Percentiles rank a stretch among this genome's conserved stretches.
phyloP scores from a whole-genome alignment of 768 basidiomycete species.

The Phaeotremella fagi region DNA sequence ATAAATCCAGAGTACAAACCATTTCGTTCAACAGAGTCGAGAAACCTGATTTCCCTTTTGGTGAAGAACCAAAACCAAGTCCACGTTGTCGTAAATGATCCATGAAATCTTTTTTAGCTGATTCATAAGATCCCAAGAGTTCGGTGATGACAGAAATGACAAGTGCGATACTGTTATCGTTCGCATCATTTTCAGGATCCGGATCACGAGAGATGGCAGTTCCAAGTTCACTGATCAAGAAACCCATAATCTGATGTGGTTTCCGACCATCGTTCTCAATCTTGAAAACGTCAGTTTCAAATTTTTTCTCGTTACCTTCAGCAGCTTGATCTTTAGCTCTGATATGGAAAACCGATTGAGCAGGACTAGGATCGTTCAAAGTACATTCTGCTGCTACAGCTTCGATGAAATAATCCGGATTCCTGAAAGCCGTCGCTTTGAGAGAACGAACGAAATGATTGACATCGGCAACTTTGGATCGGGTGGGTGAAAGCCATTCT shows the following conservation, averaged over 20 bases:
- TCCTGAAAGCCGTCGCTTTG: constrained; percentile 73
- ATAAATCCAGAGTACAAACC: constrained; percentile 69
- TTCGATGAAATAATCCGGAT: constrained; percentile 70
- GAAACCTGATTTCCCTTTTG: constrained; percentile 62
- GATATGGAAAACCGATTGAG: constrained; percentile 55
- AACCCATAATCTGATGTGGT: constrained; percentile 8
- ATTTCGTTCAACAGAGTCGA: constrained; percentile 76
- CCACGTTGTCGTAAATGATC: constrained; percentile 62
- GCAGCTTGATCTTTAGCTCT: constrained; percentile 53
- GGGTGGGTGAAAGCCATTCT: constrained; percentile 69
- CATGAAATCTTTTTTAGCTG: constrained; percentile 82
- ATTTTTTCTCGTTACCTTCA: not conserved
- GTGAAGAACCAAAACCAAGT: constrained; percentile 19
- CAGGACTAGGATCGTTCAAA: constrained; percentile 62
- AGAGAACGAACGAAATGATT: constrained; percentile 68
- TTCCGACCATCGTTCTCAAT: not conserved
- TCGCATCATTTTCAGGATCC: constrained; percentile 2
- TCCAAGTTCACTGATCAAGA: constrained; percentile 5
- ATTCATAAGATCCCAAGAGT: constrained; percentile 83
- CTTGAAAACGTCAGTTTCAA: constrained; percentile 21
- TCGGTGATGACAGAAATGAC: constrained; percentile 61
- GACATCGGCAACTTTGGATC: constrained; percentile 61
- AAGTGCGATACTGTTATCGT: constrained; percentile 16
- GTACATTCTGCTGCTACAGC: constrained; percentile 67
- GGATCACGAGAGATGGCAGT: constrained; percentile 3